Evolutionary conservation across 163 green algal genomes (phyloP).

Genomic region (Chloromonas sp.): DNA sequence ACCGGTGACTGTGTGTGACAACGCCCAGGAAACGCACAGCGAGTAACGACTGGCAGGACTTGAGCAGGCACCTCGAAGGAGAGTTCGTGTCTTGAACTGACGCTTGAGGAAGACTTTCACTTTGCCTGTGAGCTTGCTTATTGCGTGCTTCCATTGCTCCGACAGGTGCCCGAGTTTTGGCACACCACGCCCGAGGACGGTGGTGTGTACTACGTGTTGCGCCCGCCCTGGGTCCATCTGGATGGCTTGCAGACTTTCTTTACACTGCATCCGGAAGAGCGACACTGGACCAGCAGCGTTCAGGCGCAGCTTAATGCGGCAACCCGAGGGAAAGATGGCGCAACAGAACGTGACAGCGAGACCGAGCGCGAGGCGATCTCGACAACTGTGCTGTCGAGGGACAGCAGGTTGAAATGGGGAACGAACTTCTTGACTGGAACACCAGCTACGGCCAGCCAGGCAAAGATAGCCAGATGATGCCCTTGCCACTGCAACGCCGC

Average conservation of each 20-base stretch:
- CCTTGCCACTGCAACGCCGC: too few species aligned
- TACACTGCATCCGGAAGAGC: conserved; percentile 36
- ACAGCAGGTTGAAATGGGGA: conserved; percentile 11
- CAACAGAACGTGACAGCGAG: background rate
- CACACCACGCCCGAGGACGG: conserved; percentile 33
- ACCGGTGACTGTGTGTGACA: too few species aligned
- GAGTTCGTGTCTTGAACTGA: too few species aligned
- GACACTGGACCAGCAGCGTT: background rate
- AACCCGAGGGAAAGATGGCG: background rate
- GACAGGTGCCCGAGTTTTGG: conserved; percentile 47
- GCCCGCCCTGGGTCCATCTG: conserved; percentile 39
- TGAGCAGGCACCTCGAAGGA: too few species aligned
- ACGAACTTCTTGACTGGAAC: conserved; percentile 13
- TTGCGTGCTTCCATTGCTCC: background rate
- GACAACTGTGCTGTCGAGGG: background rate
- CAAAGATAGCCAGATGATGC: background rate
- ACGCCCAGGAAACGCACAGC: too few species aligned
- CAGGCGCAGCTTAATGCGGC: background rate
- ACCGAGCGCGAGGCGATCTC: background rate
- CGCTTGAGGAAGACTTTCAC: too few species aligned
- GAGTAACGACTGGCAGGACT: too few species aligned
- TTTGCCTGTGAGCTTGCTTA: too few species aligned
- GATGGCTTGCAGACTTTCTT: conserved; percentile 36
- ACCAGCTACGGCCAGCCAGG: background rate
- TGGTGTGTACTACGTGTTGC: conserved; percentile 39